Evolutionary conservation across 371 early-diverging fungal genomes (phyloP), one percentile per base, ranked within the genome.

Genomic region (Mucor velutinosus): DNA sequence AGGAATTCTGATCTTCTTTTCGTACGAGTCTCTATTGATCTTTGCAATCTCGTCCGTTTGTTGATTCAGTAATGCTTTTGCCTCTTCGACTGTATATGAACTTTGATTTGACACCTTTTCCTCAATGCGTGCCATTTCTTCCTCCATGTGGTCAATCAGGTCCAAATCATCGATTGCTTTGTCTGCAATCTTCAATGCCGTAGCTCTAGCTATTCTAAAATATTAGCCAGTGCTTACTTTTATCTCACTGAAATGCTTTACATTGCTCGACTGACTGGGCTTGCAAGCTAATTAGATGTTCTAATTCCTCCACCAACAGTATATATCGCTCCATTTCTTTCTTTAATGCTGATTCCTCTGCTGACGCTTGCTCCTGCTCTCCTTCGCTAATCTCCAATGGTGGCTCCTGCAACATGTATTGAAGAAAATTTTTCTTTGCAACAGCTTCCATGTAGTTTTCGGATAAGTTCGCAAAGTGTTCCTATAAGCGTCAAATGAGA

Each of bases 1-100:
- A 25, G 45, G 61, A 1, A 63, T 59, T 7, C 15, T 25, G 14
- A 70, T 67, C 21, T 65, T 58, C 32, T 49, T 60, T n/a, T 64
- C 58, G 3, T 51, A 37, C 1, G 58, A 57, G n/a, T 19, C 35
- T 32, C 33, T 59, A 4, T 39, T 27, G 0, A 73, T 0, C 7
- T 10, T 11, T n/a, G 58, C 32, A 1, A 68, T 21, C 12, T 65
- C 56, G 0, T 47, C 15, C 11, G 29, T 37, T 29, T 73, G 66
- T 14, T 45, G 53, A n/a, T 29, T 33, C 25, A 70, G 15, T 8
- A 60, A 25, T 2, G 35, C 5, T 35, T 62, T 64, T 30, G 70
- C 72, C 39, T 68, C 59, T 43, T 63, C 69, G 11, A 69, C 37
- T 39, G 68, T 66, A 29, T 61, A 32, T 60, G 43, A 7, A 12